phyloP scores from a whole-genome alignment of 2,329 filamentous ascomycete species.

The Monosporascus cannonballus region DNA sequence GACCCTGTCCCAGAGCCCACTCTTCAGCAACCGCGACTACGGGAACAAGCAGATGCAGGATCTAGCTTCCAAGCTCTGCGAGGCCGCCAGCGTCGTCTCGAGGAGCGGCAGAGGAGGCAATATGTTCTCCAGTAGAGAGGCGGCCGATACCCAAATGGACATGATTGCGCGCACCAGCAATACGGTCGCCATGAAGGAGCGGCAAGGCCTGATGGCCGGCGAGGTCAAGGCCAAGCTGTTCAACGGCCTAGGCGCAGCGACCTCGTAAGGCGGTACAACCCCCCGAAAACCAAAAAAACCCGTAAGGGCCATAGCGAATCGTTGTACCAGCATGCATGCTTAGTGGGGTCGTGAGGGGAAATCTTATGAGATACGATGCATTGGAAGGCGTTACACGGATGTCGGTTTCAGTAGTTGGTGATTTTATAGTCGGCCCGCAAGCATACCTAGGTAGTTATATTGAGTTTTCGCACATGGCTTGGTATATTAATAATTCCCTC shows the following conservation, averaged over 20 bases:
- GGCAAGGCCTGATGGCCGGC: slow-evolving; percentile 25
- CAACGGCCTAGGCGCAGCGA: slow-evolving; percentile 16
- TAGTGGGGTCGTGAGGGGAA: neutral
- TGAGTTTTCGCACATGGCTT: neutral
- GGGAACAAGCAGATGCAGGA: slow-evolving; percentile 89
- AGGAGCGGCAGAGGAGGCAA: slow-evolving; percentile 25
- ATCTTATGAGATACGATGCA: slow-evolving; percentile 25
- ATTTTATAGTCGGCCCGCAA: neutral
- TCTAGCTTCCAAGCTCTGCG: slow-evolving; percentile 72
- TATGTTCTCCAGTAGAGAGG: slow-evolving; percentile 7
- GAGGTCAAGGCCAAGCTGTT: slow-evolving; percentile 27
- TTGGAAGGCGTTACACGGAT: slow-evolving; percentile 22
- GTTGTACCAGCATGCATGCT: too few species aligned
- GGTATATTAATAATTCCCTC: neutral
- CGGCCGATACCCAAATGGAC: slow-evolving; percentile 19
- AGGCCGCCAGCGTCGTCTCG: slow-evolving; percentile 43
- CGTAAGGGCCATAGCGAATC: too few species aligned
- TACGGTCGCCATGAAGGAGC: slow-evolving; percentile 27
- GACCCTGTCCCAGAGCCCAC: slow-evolving; percentile 83
- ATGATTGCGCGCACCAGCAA: slow-evolving; percentile 24
- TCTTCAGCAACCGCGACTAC: slow-evolving; percentile 90
- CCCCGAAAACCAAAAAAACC: too few species aligned
- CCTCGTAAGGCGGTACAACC: neutral
- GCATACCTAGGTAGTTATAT: slow-evolving; percentile 3
- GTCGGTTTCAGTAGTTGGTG: slow-evolving; percentile 7